These are phyloP conservation scores for Saturnispora galanensis DNA, from an alignment of 805 yeast genomes.

Conservation along the genomic window DNA sequence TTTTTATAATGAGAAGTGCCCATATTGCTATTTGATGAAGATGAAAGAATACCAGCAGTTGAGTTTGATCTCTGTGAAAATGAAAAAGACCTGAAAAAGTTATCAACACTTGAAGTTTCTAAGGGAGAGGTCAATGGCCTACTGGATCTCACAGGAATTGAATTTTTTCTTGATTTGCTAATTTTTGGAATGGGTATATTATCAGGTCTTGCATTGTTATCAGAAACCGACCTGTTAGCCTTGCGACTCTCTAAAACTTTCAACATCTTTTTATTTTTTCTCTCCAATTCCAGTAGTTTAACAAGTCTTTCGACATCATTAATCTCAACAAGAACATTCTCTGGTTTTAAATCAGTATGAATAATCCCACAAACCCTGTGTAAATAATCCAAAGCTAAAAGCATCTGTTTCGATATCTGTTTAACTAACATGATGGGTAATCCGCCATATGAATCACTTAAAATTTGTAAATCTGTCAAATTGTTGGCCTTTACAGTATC, in stretches of 20 bases:
- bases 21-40: constrained; percentile 5
- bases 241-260: constrained; percentile 18
- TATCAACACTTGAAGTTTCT: constrained; percentile 26
- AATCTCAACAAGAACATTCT: constrained; percentile 50
- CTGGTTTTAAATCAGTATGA: constrained; percentile 72
- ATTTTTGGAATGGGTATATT: constrained; percentile 2
- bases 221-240: constrained; percentile 9
- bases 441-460: constrained; percentile 38
- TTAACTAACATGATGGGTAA: constrained; percentile 45
- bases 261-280: constrained; percentile 17
- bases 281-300: constrained; percentile 31
- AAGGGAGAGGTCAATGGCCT: constrained; percentile 41
- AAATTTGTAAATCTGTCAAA: constrained; percentile 27
- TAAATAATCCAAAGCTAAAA: constrained; percentile 46
- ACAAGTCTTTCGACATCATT: constrained; percentile 45
- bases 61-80: constrained; percentile 21
- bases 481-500: constrained; percentile 17
- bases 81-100: constrained; percentile 28
- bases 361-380: constrained; percentile 56
- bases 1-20: not conserved
- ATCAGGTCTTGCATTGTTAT: not conserved
- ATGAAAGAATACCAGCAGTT: constrained; percentile 12
- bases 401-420: constrained; percentile 46
- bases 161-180: constrained; percentile 9
- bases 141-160: constrained; percentile 32